These are phyloP conservation scores for Lepidium africanum DNA, from an alignment of 345 rosid genomes.

Conservation along the genomic window DNA sequence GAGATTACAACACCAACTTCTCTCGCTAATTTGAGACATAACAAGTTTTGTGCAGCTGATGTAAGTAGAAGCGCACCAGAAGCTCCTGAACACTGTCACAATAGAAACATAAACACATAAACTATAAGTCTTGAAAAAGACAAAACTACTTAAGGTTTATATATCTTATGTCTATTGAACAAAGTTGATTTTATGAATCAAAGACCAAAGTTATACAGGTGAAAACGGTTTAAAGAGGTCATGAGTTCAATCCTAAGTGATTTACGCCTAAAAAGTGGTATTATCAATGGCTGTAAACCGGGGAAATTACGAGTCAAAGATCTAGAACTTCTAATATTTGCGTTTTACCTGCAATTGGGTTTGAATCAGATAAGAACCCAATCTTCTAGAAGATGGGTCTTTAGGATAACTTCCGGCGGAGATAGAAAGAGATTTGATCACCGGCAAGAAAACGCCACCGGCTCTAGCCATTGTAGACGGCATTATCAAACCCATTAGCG, in stretches of 20 bases:
- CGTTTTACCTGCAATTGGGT: slow-evolving; percentile 74
- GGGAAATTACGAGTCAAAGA: too few species aligned
- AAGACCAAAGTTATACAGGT: too few species aligned
- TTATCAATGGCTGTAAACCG: too few species aligned
- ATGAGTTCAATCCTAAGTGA: too few species aligned
- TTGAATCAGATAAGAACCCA: slow-evolving; percentile 69
- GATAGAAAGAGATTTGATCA: slow-evolving; percentile 70
- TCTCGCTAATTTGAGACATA: slow-evolving; percentile 89
- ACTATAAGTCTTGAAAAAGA: neutral
- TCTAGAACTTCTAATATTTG: too few species aligned
- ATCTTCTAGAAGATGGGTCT: slow-evolving; percentile 54
- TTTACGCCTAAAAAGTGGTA: too few species aligned
- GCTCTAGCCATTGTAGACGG: slow-evolving; percentile 96
- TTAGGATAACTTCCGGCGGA: slow-evolving; percentile 75
- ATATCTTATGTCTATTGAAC: neutral
- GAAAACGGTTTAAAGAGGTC: too few species aligned
- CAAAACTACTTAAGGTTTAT: too few species aligned
- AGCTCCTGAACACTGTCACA: slow-evolving; percentile 58
- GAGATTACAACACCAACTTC: slow-evolving; percentile 73
- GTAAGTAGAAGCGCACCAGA: slow-evolving; percentile 93
- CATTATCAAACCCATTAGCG: slow-evolving; percentile 85
- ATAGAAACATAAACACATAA: slow-evolving; percentile 17
- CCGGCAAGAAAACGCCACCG: slow-evolving; percentile 89
- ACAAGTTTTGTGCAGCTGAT: slow-evolving; percentile 92
- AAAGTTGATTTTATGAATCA: neutral